Base-by-base conservation (phyloP, 352 stramenopile species). In the Phytophthora idaei region DNA sequence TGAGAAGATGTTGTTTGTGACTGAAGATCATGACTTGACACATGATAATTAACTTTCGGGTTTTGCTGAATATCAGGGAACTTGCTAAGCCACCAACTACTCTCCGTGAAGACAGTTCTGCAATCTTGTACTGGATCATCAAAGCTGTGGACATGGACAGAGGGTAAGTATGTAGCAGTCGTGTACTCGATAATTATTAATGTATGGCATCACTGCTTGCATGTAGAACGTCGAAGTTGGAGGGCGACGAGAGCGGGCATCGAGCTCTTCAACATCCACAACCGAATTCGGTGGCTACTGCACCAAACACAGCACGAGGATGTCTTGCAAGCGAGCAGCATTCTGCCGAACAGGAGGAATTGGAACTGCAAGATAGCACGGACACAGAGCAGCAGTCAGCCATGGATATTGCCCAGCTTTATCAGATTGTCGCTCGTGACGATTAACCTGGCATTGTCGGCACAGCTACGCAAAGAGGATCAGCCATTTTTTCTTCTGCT, bases 121-220 rank as follows among this genome's bases (percentile, higher is more conserved):
- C 53, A 31, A 25, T 69, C 29, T 50, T 69, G 41, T 48, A 49
- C 31, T 37, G 48, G 34, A 63, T 73, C 56, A 27, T 64, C 42
- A 39, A 67, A 62, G 46, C 28, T 41, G 28, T 66, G 17, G 49
- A 51, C 31, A 17, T 66, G 17, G 49, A 51, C 31, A 17, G 41
- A 32, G 34, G 34, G 64, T 71, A 32, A 41, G 64, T 57, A 46
- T 58, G 11, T 14, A 36, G 9, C 42, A 47, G 10, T 4, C 4
- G 1, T 27, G 25, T 25, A 51, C 11, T 37, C 14, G 25, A 36
- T 21, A 21, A 21, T 21, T 21, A 21, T 21, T 21, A 21, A 21
- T 21, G 21, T 21, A 21, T 21, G 21, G 21, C 21, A 28, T 36
- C 37, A 34, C n/a, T 61, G 29, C 10, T 36, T 57, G 21, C 14